phyloP scores from a whole-genome alignment of 345 rosid genomes.

The Corchorus olitorius region DNA sequence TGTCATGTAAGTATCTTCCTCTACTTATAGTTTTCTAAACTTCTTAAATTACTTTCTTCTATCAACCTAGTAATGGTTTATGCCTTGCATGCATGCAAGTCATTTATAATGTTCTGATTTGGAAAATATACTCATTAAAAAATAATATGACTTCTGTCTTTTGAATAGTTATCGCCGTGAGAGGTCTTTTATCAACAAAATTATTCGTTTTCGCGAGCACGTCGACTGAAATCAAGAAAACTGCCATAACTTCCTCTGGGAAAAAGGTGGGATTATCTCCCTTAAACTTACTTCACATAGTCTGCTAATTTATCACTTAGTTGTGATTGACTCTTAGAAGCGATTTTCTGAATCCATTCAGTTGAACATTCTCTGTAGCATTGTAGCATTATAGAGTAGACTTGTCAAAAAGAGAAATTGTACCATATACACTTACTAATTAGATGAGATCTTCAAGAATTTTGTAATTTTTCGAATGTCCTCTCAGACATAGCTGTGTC shows the following conservation, averaged over 20 bases:
- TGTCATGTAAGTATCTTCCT: conserved; percentile 57
- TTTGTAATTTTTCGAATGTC: conserved; percentile 7
- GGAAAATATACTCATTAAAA: neutral
- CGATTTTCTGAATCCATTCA: neutral
- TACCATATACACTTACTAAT: neutral
- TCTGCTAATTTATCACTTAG: neutral
- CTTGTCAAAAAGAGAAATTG: neutral
- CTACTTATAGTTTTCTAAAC: conserved; percentile 4
- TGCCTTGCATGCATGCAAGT: neutral
- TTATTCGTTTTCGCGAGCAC: conserved; percentile 65
- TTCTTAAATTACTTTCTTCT: neutral
- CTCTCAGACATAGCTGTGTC: neutral
- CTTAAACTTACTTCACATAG: neutral
- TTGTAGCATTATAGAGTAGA: neutral
- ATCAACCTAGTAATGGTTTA: neutral
- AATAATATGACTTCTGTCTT: conserved; percentile 8
- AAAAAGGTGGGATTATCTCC: conserved; percentile 20
- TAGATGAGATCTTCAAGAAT: conserved; percentile 6
- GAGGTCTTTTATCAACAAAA: conserved; percentile 60
- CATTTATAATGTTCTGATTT: neutral
- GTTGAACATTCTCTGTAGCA: neutral
- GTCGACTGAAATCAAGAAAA: conserved; percentile 39
- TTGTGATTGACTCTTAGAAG: neutral
- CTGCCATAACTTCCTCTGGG: neutral
- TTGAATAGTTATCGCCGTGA: conserved; percentile 65